Evolutionary conservation across 345 rosid genomes (phyloP).

Genomic region (Nephelium lappaceum): DNA sequence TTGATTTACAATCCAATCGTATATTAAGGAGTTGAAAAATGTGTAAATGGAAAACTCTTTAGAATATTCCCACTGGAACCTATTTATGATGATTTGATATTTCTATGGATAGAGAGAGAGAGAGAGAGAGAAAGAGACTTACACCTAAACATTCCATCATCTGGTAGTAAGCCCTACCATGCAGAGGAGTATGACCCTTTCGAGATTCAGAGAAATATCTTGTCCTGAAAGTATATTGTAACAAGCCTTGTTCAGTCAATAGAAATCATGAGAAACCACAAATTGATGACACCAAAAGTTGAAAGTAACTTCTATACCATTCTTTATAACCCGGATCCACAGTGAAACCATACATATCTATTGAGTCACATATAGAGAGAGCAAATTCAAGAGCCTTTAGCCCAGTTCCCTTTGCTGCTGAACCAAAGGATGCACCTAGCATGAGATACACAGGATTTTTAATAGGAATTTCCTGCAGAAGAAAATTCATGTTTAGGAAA

Average conservation of each 20-base stretch:
- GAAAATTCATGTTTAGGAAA: slow-evolving; percentile 10
- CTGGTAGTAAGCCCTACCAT: slow-evolving; percentile 97
- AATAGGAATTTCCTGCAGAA: slow-evolving; percentile 90
- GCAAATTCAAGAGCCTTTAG: slow-evolving; percentile 97
- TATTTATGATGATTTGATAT: not conserved
- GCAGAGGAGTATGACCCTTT: slow-evolving; percentile 96
- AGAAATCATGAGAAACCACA: not conserved
- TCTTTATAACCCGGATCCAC: slow-evolving; percentile 97
- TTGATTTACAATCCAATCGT: not conserved
- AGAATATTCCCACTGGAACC: not conserved
- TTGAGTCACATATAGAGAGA: slow-evolving; percentile 84
- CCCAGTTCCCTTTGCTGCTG: slow-evolving; percentile 98
- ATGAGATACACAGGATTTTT: slow-evolving; percentile 86
- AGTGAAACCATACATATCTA: slow-evolving; percentile 97
- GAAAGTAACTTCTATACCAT: slow-evolving; percentile 52
- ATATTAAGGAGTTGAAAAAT: not conserved
- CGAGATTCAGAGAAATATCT: slow-evolving; percentile 97
- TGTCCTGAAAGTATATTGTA: slow-evolving; percentile 58
- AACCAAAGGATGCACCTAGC: slow-evolving; percentile 96
- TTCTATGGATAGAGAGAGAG: not conserved
- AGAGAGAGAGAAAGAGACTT: slow-evolving; percentile 34
- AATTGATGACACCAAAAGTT: not conserved
- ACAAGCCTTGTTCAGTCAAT: slow-evolving; percentile 15
- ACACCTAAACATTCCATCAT: slow-evolving; percentile 99
- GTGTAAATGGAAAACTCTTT: not conserved